Base-by-base conservation (phyloP, 139 green algal species). In the Asterochloris erici region DNA sequence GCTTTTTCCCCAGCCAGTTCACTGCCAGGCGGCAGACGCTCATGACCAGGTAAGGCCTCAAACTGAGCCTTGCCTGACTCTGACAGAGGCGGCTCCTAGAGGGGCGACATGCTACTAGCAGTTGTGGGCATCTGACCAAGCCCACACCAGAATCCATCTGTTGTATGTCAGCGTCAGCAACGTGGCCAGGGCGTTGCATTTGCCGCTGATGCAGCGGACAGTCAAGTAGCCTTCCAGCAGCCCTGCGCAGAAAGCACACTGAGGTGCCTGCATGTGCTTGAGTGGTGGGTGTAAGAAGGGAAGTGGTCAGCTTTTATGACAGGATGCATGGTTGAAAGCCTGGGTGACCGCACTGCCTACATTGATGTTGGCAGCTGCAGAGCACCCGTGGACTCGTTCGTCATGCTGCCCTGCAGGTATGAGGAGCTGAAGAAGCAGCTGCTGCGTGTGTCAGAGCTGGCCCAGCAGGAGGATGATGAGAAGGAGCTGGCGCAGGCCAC, bases 1-100 rank as follows among this genome's bases (percentile, higher is more conserved):
- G 86, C 79, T 95, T 99, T 86, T 99, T 99, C 88, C 97, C 97
- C 63, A 95, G 89, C 38, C 97, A 98, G 89, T 99, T 99, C 88
- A 95, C 93, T 62, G 88, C 69, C 47, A 79, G 92, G 62, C 88
- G 96, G 26, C 96, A 99, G 87, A 92, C 96, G 68, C 89, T 97
- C 38, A 93, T 95, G 87, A 90, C 77, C 11, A 87, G 82, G 84
- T 88, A 77, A 6, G 81, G 23, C 38, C 62, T 38, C 60, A 24
- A 76, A 9, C 70, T 76, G n/a, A 77, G 28, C 23, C 11, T 16
- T 12, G 14, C 16, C 23, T 76, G 21, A 13, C 23, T 9, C 24
- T 21, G 14, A 60, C 26, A 26, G 16, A 60, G 10, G 70, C 70
- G 47, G 38, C 26, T 15, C 70, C 38, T 26, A 13, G 10, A 0